phyloP scores from a whole-genome alignment of 2,329 filamentous ascomycete species.

The Hawksworthiomyces lignivorus region DNA sequence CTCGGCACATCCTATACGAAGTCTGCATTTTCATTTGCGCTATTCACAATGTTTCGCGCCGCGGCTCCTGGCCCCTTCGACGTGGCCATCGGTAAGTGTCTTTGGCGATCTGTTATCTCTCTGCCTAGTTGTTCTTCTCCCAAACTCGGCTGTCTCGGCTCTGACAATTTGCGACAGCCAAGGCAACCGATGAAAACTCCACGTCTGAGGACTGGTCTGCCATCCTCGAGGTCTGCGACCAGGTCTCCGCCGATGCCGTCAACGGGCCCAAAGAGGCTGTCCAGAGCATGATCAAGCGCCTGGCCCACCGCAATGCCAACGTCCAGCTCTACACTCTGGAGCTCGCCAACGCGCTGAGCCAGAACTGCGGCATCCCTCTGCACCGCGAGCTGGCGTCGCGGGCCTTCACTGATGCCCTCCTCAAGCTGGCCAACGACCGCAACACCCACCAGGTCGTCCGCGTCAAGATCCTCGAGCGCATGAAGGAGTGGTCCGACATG shows the following conservation, averaged over 20 bases:
- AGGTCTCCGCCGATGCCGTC: constrained; percentile 41
- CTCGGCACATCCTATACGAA: no score
- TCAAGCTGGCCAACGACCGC: constrained; percentile 85
- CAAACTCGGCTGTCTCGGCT: constrained; percentile 1
- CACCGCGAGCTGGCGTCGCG: constrained; percentile 86
- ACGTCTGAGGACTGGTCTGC: constrained; percentile 69
- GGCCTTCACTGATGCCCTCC: constrained; percentile 87
- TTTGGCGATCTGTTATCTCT: neutral
- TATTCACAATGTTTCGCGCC: constrained; percentile 48
- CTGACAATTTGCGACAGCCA: no score
- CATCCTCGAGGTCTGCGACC: constrained; percentile 58
- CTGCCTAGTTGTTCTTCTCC: neutral
- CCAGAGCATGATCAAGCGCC: constrained; percentile 81
- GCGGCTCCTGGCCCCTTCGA: constrained; percentile 51
- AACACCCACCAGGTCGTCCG: constrained; percentile 97
- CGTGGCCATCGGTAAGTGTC: constrained; percentile 48
- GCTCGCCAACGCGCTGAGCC: constrained; percentile 83
- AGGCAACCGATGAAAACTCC: constrained; percentile 95
- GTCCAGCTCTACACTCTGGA: constrained; percentile 93
- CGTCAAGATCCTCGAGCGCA: constrained; percentile 90
- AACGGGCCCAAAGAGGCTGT: constrained; percentile 74
- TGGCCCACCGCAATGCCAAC: constrained; percentile 91
- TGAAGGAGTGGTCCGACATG: constrained; percentile 95
- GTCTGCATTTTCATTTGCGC: neutral
- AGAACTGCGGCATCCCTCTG: constrained; percentile 81